Evolutionary conservation across 2,329 filamentous ascomycete genomes (phyloP), one percentile per base, ranked within the genome.

Genomic region (Hypoxylon sp.): DNA sequence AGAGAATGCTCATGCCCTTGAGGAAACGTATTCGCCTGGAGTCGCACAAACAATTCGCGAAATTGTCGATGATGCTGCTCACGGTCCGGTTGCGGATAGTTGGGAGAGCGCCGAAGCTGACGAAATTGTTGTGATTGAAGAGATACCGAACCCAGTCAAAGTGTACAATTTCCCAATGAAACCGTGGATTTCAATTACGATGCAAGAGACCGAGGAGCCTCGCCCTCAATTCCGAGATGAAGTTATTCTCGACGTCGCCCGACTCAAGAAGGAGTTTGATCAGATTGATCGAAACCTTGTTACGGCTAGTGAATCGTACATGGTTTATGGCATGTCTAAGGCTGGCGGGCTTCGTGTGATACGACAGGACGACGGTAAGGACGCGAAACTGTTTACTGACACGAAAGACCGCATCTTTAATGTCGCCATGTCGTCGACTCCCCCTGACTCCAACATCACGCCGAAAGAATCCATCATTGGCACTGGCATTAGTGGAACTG

Each of bases 101-200:
- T 97, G 94, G 94, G 94, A 97, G 82, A 96, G 90, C 69, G 92
- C 91, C 3, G 93, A 94, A 59, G 89, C 90, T 68, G 90, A 91
- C 64, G 85, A 89, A 75, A 84, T 88, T 75, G 83, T 85, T 19
- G 83, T 86, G 48, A 86, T 88, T 32, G 91, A 93, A 77, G 89
- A 91, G 71, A 88, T 89, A 63, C 79, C 87, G 3, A 81, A 84
- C 47, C 85, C 89, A 25, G 88, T 97, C 70, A 90, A 88, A 76
- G 94, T 98, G 48, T 96, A 92, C 82, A 97, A 97, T 78, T 97
- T 99, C 78, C 96, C 96, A 14, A 93, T 99, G 90, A 93, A 91
- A 78, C 96, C 96, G 3, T 99, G 96, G 85, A 94, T 97, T 70
- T 91, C 94, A 19, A 96, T 99, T 75, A 89, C 88, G 11, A 87